Base-by-base conservation (phyloP, 495 filamentous ascomycete genomes). In the Aspergillus heteromorphus region DNA sequence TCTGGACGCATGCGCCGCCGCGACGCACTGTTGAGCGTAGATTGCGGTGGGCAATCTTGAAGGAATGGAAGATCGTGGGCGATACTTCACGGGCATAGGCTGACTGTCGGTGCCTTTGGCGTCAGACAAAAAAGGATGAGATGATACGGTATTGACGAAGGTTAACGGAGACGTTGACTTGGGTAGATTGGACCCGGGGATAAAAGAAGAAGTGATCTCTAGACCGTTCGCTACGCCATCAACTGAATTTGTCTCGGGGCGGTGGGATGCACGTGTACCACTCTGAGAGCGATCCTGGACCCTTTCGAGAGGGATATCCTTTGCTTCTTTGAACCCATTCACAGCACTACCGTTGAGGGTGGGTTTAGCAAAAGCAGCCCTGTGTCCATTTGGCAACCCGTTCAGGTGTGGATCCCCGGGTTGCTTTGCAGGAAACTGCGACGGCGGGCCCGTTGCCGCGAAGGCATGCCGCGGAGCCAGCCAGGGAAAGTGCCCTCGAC, bases 1-100 rank as follows among this genome's bases (percentile, higher is more conserved):
- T 47, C 93, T 81, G 45, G 91, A 96, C 18, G 89, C 85, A 67
- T 95, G 87, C 38, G 93, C 92, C 6, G 92, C 92, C 47, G 83
- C 77, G 51, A 93, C 86, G 61, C 90, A 92, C 71, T 97, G 91
- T 58, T 86, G 83, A 17, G 89, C 91, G 69, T 95, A 93, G 40
- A 92, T 85, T 23, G 78, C 72, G 31, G 84, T 76, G 14, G 86
- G 72, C 27, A 96, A 58, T 56, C 86, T 82, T 50, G 85, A 75
- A 18, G 92, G 91, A 58, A 96, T 91, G 7, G 92, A 93, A 29
- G 85, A 84, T 58, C 86, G 87, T 1, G 89, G 88, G 14, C 73
- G 73, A 47, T 66, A 76, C 51, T 69, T 72, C 10, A n/a, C n/a
- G n/a, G n/a, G 63, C 50, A 21, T 59, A 52, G 41, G 68, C 60